These are phyloP conservation scores for Wallacemonas sp. DNA, from an alignment of 208 protist species.

Conservation along the genomic window DNA sequence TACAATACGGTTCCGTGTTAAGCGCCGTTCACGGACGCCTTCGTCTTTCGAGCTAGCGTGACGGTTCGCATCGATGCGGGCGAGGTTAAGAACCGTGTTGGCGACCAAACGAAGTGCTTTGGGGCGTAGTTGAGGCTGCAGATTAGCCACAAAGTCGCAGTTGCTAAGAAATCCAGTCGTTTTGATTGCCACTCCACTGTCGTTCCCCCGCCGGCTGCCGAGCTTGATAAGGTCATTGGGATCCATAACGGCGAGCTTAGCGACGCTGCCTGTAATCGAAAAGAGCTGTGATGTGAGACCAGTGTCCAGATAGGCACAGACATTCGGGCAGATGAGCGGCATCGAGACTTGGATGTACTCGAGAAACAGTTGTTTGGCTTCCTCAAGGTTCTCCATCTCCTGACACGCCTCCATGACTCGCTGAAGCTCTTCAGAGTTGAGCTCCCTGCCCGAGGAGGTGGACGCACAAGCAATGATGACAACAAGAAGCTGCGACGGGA, in stretches of 20 bases:
- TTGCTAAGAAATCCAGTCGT: slow-evolving; percentile 90
- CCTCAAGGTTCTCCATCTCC: slow-evolving; percentile 90
- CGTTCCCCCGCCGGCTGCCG: slow-evolving; percentile 66
- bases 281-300: slow-evolving; percentile 92
- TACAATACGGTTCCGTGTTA: slow-evolving; percentile 62
- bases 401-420: slow-evolving; percentile 80
- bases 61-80: slow-evolving; percentile 85
- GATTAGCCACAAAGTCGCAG: slow-evolving; percentile 77
- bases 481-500: slow-evolving; percentile 83
- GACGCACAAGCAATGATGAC: slow-evolving; percentile 89
- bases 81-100: slow-evolving; percentile 51
- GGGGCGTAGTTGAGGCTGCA: slow-evolving; percentile 78
- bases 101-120: slow-evolving; percentile 84
- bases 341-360: slow-evolving; percentile 93
- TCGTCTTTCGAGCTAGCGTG: slow-evolving; percentile 64
- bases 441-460: slow-evolving; percentile 74
- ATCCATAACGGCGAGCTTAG: slow-evolving; percentile 77
- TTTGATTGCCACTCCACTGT: slow-evolving; percentile 67
- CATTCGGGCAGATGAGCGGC: slow-evolving; percentile 90
- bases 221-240: slow-evolving; percentile 56
- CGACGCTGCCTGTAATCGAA: slow-evolving; percentile 73
- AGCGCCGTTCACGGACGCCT: slow-evolving; percentile 62
- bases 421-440: slow-evolving; percentile 57
- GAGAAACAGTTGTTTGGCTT: slow-evolving; percentile 91
- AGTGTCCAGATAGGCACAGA: slow-evolving; percentile 90